Conservation (phyloP, 176 grass and related monocot genomes). For the Oryza meyeriana region DNA sequence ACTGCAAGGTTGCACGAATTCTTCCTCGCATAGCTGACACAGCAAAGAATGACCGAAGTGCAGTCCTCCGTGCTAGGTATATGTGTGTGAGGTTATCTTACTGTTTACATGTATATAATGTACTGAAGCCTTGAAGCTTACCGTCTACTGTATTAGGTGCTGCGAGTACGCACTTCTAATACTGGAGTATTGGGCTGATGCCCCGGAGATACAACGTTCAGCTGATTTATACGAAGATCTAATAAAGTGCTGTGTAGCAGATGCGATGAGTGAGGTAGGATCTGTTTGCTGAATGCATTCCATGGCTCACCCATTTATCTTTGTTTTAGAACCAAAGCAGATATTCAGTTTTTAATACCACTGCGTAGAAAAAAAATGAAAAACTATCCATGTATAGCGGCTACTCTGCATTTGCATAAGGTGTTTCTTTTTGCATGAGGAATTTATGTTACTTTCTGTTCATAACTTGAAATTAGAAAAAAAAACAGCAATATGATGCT, state of each 20-base stretch:
- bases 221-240: constrained; percentile 93
- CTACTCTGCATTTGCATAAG: background rate
- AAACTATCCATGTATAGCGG: background rate
- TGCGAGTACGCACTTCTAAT: constrained; percentile 87
- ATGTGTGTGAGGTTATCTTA: background rate
- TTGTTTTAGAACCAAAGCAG: background rate
- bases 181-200: constrained; percentile 98
- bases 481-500: background rate
- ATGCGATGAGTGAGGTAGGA: constrained; percentile 97
- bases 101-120: constrained; percentile 14
- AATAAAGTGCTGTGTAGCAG: constrained; percentile 93
- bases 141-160: constrained; percentile 54
- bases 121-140: constrained; percentile 6
- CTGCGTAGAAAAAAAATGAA: background rate
- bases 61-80: constrained; percentile 82
- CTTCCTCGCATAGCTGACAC: constrained; percentile 75
- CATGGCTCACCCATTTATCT: background rate
- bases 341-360: background rate
- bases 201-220: constrained; percentile 89
- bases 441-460: constrained; percentile 5
- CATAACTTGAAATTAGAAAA: background rate
- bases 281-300: constrained; percentile 12
- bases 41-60: constrained; percentile 76
- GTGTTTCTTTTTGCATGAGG: background rate
- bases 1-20: constrained; percentile 76